These are phyloP conservation scores for Lablab purpureus DNA, from an alignment of 306 rosid genomes.

Conservation along the genomic window DNA sequence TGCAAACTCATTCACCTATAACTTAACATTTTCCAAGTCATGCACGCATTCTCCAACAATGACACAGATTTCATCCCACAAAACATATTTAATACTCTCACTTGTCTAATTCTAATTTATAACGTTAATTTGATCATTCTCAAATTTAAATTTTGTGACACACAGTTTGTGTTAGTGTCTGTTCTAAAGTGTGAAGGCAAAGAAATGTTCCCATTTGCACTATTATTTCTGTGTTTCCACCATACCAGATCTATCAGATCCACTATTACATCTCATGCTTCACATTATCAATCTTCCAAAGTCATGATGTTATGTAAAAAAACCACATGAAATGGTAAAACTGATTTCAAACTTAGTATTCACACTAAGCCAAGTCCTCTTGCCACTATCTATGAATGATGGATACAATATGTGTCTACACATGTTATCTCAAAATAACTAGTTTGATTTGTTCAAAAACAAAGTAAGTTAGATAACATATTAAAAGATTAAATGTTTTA, in stretches of 20 bases:
- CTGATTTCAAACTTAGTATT: constrained; percentile 12
- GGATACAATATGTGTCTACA: no score
- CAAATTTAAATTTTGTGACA: background rate
- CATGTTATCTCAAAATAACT: no score
- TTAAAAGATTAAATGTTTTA: no score
- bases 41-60: background rate
- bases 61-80: background rate
- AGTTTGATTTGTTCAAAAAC: no score
- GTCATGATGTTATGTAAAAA: background rate
- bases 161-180: no score
- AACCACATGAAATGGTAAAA: constrained; percentile 26
- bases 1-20: background rate
- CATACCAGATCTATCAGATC: no score
- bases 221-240: background rate
- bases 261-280: constrained; percentile 36
- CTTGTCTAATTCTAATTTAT: background rate
- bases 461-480: no score
- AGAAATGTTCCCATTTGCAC: constrained; percentile 27
- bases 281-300: constrained; percentile 32
- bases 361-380: constrained; percentile 8
- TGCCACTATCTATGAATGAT: no score
- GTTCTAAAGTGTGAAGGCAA: background rate
- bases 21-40: constrained; percentile 33
- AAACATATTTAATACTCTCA: background rate
- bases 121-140: background rate